phyloP scores from a whole-genome alignment of 352 stramenopile genomes.

The Peronospora destructor region DNA sequence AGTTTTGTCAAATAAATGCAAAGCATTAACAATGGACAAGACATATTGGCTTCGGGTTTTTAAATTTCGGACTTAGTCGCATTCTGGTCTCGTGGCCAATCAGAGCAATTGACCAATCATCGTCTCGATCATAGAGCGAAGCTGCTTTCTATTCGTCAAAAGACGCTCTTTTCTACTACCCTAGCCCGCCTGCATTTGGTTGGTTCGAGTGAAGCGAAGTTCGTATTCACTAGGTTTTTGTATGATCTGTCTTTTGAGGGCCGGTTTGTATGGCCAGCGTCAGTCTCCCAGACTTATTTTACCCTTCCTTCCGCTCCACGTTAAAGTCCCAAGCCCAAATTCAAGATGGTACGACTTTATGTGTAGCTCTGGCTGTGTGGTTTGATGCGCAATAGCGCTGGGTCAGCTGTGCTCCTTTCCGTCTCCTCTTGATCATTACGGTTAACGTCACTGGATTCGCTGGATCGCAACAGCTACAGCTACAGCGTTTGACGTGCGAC shows the following conservation, averaged over 20 bases:
- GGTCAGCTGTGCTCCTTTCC: background rate
- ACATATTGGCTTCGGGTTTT: too few relatives aligned
- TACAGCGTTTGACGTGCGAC: background rate
- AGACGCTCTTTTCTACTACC: background rate
- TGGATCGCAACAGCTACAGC: slow-evolving; percentile 8
- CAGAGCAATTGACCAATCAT: slow-evolving; percentile 8
- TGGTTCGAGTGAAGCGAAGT: slow-evolving; percentile 55
- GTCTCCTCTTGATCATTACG: slow-evolving; percentile 7
- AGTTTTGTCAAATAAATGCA: too few relatives aligned
- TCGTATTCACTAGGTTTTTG: slow-evolving; percentile 52
- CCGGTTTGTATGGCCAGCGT: slow-evolving; percentile 53
- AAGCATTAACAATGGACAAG: too few relatives aligned
- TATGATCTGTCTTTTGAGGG: slow-evolving; percentile 38
- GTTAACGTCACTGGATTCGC: background rate
- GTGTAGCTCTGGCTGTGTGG: background rate
- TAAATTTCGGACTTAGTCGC: slow-evolving; percentile 4
- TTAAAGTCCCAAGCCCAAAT: slow-evolving; percentile 81
- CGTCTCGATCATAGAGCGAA: background rate
- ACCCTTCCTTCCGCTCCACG: slow-evolving; percentile 83
- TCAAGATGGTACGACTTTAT: slow-evolving; percentile 66
- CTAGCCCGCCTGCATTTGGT: slow-evolving; percentile 43
- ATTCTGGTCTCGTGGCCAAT: slow-evolving; percentile 4
- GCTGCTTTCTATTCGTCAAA: slow-evolving; percentile 12
- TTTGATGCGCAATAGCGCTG: background rate
- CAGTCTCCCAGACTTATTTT: slow-evolving; percentile 60